phyloP scores from a whole-genome alignment of 306 rosid species.

The Glycyrrhiza uralensis region DNA sequence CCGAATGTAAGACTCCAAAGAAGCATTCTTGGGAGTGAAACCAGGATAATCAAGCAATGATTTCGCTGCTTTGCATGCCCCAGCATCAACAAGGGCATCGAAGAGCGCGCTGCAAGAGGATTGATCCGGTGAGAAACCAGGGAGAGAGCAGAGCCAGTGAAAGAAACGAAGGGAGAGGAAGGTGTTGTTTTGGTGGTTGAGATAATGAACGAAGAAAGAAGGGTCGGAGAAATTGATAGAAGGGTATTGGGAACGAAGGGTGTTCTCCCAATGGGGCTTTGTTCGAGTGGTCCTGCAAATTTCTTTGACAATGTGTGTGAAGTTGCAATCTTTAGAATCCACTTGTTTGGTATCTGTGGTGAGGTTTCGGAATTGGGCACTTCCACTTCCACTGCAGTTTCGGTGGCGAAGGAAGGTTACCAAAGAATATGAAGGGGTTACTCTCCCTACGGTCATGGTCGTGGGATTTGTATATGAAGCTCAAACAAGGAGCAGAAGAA shows the following conservation, averaged over 20 bases:
- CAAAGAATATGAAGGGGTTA: slow-evolving; percentile 17
- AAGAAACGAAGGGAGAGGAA: slow-evolving; percentile 72
- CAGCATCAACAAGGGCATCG: slow-evolving; percentile 54
- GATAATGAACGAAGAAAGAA: slow-evolving; percentile 40
- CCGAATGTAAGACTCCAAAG: slow-evolving; percentile 53
- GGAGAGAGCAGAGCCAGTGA: slow-evolving; percentile 53
- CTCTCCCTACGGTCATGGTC: slow-evolving; percentile 27
- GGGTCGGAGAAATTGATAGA: slow-evolving; percentile 60
- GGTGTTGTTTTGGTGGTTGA: slow-evolving; percentile 52
- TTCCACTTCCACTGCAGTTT: slow-evolving; percentile 10
- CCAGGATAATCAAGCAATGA: slow-evolving; percentile 39
- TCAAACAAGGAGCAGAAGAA: neutral
- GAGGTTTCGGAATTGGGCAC: slow-evolving; percentile 41
- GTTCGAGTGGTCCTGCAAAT: slow-evolving; percentile 54
- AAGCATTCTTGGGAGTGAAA: slow-evolving; percentile 43
- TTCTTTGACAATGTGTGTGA: slow-evolving; percentile 37
- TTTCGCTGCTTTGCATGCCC: slow-evolving; percentile 54
- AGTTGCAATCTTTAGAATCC: slow-evolving; percentile 17
- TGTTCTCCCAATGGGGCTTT: slow-evolving; percentile 67
- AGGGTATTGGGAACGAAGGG: slow-evolving; percentile 57
- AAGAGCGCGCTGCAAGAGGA: slow-evolving; percentile 49
- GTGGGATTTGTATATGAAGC: neutral
- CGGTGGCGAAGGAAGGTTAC: slow-evolving; percentile 34
- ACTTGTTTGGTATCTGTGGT: slow-evolving; percentile 33
- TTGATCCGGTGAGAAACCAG: slow-evolving; percentile 47